Evolutionary conservation across 208 protist genomes (phyloP), one percentile per base, ranked within the genome.

Genomic region (Kentomonas sorsogonicus): DNA sequence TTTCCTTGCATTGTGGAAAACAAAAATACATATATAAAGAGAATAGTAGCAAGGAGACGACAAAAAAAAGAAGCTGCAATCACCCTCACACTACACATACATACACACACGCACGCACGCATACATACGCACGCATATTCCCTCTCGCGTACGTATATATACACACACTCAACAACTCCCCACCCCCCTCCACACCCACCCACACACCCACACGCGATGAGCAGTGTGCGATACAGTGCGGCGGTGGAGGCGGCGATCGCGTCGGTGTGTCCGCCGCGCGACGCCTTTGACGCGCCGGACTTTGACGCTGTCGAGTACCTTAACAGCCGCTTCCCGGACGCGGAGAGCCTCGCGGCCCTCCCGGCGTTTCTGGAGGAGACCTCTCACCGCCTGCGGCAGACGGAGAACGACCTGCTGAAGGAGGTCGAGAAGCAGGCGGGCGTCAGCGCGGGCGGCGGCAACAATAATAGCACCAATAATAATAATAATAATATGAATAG

Each of bases 301-400:
- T 98, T 98, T 60, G 86, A 97, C 61, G 83, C 94, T 11, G 80
- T 98, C 2, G 74, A 82, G 22, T 98, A 96, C 77, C 75, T 98
- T 20, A 98, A 98, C 76, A 85, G 74, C 38, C 66, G 75, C 39
- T 98, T 98, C 51, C 86, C 89, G 10, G 86, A 89, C 60, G 92
- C 96, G 58, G 61, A 89, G 54, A 85, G 79, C 36, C 75, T 98
- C 16, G 57, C 60, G n/a, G 73, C 86, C 3, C 67, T 98, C 13
- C 91, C 92, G 16, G 65, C 70, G 22, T 93, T 89, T 47, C 59
- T 95, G 0, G 83, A 89, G 16, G 83, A 89, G 53, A 83, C 89
- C 0, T 88, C 81, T 50, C 72, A 72, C 45, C 91, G 91, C 20
- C 85, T 98, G 10, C 72, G 74, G 22, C 68, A 83, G 46, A 86